phyloP scores from a whole-genome alignment of 2,329 filamentous ascomycete genomes.

The Pseudonectria buxi region DNA sequence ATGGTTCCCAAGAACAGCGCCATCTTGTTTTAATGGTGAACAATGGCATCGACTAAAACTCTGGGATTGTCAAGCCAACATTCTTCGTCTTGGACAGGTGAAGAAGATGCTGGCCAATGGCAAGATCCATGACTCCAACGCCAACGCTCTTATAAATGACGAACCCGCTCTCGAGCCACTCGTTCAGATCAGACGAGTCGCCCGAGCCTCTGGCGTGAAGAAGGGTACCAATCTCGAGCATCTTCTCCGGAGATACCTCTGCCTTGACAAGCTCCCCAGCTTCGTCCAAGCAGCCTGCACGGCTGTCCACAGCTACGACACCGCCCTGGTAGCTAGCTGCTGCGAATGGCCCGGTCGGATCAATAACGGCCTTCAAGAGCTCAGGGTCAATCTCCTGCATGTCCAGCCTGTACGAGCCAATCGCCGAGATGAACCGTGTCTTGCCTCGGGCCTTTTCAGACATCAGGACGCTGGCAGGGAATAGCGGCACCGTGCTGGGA shows the following conservation, averaged over 20 bases:
- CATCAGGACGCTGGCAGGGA: conserved; percentile 16
- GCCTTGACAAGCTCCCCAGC: conserved; percentile 27
- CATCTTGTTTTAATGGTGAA: no score
- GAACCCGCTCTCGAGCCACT: conserved; percentile 57
- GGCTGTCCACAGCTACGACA: conserved; percentile 20
- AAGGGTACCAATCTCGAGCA: conserved; percentile 46
- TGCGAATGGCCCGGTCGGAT: conserved; percentile 6
- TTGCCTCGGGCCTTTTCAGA: conserved; percentile 16
- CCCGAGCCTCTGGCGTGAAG: conserved; percentile 25
- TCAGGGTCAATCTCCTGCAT: conserved; percentile 28
- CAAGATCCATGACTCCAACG: conserved; percentile 61
- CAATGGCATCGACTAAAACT: conserved; percentile 10
- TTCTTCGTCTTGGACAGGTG: conserved; percentile 46
- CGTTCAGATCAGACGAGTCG: conserved; percentile 30
- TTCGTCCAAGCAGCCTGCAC: conserved; percentile 23
- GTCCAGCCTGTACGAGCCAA: conserved; percentile 26
- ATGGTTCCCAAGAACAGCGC: no score
- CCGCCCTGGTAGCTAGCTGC: conserved; percentile 5
- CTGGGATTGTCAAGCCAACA: conserved; percentile 35
- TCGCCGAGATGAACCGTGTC: conserved; percentile 22
- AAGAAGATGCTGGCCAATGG: conserved; percentile 53
- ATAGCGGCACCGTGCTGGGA: conserved; percentile 23
- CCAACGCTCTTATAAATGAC: conserved; percentile 66
- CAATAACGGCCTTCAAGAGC: conserved; percentile 16
- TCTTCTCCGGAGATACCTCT: conserved; percentile 11